Evolutionary conservation across 345 rosid species (phyloP).

Genomic region (Acer campestre): DNA sequence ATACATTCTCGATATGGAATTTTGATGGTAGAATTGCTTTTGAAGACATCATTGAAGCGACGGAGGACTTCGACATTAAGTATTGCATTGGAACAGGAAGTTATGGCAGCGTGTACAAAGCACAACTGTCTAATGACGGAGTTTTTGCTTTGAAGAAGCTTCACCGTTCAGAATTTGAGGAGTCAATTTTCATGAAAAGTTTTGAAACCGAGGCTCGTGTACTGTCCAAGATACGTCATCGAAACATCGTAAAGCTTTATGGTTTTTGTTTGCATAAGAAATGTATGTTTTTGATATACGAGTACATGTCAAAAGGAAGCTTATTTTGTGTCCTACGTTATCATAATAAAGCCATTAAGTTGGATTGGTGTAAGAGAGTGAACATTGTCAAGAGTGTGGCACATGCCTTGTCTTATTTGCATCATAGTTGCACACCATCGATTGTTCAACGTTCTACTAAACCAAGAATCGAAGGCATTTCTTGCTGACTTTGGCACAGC

Average conservation of each 20-base stretch:
- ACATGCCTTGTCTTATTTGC: too few species aligned
- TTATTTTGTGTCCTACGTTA: not conserved
- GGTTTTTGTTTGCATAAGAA: constrained; percentile 2
- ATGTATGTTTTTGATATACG: constrained; percentile 1
- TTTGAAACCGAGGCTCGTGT: not conserved
- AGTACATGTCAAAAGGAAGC: not conserved
- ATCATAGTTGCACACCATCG: too few species aligned
- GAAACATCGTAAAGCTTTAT: not conserved
- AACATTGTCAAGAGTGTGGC: not conserved
- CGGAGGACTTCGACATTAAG: not conserved
- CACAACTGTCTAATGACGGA: not conserved
- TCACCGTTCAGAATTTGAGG: not conserved
- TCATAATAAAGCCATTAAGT: not conserved
- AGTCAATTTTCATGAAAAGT: not conserved
- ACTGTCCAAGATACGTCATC: not conserved
- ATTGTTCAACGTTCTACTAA: too few species aligned
- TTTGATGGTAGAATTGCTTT: not conserved
- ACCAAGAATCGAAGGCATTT: too few species aligned
- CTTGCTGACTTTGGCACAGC: not conserved
- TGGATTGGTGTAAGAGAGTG: not conserved
- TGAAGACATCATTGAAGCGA: not conserved
- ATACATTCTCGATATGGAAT: not conserved
- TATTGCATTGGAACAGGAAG: not conserved
- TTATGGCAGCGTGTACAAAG: not conserved
- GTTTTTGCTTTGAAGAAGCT: constrained; percentile 9